Evolutionary conservation across 1,284 basidiomycete species (phyloP), one percentile per base, ranked within the genome.

Genomic region (Papiliotrema fonsecae): DNA sequence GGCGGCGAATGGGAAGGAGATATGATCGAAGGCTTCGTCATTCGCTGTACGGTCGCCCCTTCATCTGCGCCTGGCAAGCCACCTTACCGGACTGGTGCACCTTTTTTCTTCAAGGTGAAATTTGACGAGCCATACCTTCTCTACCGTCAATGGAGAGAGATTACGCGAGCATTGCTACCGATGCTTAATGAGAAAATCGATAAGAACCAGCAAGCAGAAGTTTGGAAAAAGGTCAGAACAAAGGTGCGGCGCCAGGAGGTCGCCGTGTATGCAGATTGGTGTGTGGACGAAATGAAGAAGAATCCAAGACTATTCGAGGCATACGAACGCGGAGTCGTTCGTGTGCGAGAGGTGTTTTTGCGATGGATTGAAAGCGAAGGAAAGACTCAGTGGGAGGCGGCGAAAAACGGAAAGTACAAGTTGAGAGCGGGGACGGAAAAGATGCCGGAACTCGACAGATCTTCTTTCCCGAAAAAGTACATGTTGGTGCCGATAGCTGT

Each of bases 41-140:
- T 98, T 2, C 84, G 92, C 51, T 86, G 86, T 2, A 79, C 78
- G 43, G 82, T 90, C 54, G 68, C 76, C 21, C 47, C 64, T 6
- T 42, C 44, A 5, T 6, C 48, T 6, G 64, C 63, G n/a, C 60
- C 63, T 35, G 64, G 62, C 16, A 30, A 53, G 51, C 79, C 82
- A 9, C 90, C 89, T 0, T 93, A 93, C 65, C 70, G 77, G 0
- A 74, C 84, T 0, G 87, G 87, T 14, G 84, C 88, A 6, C 85
- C 88, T 0, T 96, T 97, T 78, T 97, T 99, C 79, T 98, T 97
- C 84, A 98, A 99, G 72, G 82, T 98, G 76, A 98, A 99, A 72
- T 98, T 97, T 70, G 92, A 97, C 72, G 91, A 98, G 69, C 94
- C 94, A 0, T 98, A 98, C 69, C 84, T 97, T 77, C 94, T 96